Conservation (phyloP, 306 rosid species). For the Fragaria iinumae region DNA sequence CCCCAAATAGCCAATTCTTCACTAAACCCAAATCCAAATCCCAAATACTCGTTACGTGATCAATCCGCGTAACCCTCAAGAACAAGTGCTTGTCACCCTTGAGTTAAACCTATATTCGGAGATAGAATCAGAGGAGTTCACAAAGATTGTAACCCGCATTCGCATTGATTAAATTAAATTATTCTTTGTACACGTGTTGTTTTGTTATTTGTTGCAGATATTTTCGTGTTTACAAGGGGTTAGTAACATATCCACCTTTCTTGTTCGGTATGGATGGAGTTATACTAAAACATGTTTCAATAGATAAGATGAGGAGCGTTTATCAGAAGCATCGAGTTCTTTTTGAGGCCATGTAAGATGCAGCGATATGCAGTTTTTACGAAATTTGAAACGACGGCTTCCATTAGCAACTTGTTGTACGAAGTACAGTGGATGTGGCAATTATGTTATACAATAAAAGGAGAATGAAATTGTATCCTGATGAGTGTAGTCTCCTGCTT, state of each 20-base stretch:
- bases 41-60: no score
- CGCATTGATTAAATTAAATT: no score
- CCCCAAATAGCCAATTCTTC: no score
- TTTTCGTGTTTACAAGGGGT: no score
- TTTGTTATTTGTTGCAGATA: no score
- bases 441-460: not conserved
- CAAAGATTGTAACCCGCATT: no score
- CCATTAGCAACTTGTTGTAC: not conserved
- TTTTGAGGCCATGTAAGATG: constrained; percentile 46
- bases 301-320: constrained; percentile 80
- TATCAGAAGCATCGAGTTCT: constrained; percentile 68
- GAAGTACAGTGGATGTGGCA: not conserved
- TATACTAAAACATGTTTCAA: constrained; percentile 71
- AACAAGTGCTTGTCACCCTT: no score
- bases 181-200: no score
- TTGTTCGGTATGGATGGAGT: constrained; percentile 66
- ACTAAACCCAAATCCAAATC: no score
- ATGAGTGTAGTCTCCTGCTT: not conserved
- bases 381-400: not conserved
- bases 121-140: no score
- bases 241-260: constrained; percentile 41
- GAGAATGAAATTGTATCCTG: not conserved
- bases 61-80: no score
- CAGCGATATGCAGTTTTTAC: not conserved
- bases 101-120: no score